Evolutionary conservation across 495 filamentous ascomycete species (phyloP), one percentile per base, ranked within the genome.

Genomic region (Acidomyces sp.): DNA sequence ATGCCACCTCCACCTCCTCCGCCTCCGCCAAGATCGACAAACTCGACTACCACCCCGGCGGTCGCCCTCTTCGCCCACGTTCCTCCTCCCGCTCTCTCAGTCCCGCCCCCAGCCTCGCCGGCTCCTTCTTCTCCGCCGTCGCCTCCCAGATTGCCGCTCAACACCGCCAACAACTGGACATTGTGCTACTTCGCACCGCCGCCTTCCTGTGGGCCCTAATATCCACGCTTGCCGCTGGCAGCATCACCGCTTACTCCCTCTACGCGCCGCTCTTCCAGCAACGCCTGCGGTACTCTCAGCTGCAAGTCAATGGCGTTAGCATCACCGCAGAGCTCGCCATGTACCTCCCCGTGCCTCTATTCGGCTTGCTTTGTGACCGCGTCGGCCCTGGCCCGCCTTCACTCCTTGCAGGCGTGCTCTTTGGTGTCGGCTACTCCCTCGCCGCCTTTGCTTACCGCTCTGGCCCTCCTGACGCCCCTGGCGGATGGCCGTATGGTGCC

Each of bases 291-390:
- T 97, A 95, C 54, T 78, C 75, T 1, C 90, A 97, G 62, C 69
- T 85, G 39, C 82, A 85, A 51, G 82, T 97, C 57, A 97, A 97
- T 60, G 72, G 76, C 16, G 75, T 95, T 15, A 78, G 80, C 31
- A 88, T 86, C 51, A 74, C 80, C 17, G 85, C 82, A 6, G 85
- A 82, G 53, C 62, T 95, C 13, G 75, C 81, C 34, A 77, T 92
- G 71, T 97, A 97, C 58, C 70, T 92, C 2, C 82, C 82, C 7
- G 83, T 94, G 1, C 80, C 88, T 3, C 41, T 92, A n/a, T 77
- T 90, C 46, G 90, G 90, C 2, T 90, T 82, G 57, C 59, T 92
- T 20, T 95, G 86, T 61, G 90, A 97, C 59, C 78, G 86, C 11
- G 73, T 80, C 41, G 82, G 82, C 0, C 85, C 90, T 0, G 71